phyloP scores from a whole-genome alignment of 75 land plant species.

The Pinus taeda region DNA sequence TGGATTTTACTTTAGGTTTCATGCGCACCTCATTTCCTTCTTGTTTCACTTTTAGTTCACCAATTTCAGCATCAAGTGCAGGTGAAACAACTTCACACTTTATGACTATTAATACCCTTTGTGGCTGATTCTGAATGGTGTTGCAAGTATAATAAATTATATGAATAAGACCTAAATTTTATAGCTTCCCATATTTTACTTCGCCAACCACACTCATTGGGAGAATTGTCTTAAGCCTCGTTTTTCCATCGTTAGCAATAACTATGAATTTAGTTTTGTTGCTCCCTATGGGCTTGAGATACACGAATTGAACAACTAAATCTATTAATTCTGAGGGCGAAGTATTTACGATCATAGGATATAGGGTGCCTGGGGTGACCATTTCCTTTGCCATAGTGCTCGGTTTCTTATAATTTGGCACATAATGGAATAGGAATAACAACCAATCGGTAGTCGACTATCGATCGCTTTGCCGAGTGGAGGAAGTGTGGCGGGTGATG shows the following conservation, averaged over 20 bases:
- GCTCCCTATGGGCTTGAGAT: constrained; percentile 57
- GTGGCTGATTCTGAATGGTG: constrained; percentile 54
- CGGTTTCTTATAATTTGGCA: too few relatives aligned
- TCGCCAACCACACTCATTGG: constrained; percentile 43
- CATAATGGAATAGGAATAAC: too few relatives aligned
- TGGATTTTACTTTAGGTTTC: constrained; percentile 23
- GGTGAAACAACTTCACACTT: constrained; percentile 69
- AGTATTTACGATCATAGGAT: constrained; percentile 38
- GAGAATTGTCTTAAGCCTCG: constrained; percentile 57
- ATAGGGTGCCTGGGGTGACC: constrained; percentile 27
- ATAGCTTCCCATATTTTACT: constrained; percentile 58
- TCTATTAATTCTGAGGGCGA: constrained; percentile 41
- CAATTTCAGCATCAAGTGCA: constrained; percentile 44
- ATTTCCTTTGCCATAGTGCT: too few relatives aligned
- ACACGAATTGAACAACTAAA: constrained; percentile 55
- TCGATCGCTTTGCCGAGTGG: too few relatives aligned
- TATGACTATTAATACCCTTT: constrained; percentile 62
- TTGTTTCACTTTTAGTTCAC: background rate
- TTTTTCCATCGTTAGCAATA: constrained; percentile 65
- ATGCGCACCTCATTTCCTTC: background rate
- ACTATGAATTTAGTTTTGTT: constrained; percentile 52
- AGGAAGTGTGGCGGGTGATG: too few relatives aligned
- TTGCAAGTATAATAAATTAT: constrained; percentile 61
- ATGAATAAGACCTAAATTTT: constrained; percentile 64
- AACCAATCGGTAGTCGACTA: too few relatives aligned